Base-by-base conservation (phyloP, 1,284 basidiomycete genomes). In the Sutorius eximius region DNA sequence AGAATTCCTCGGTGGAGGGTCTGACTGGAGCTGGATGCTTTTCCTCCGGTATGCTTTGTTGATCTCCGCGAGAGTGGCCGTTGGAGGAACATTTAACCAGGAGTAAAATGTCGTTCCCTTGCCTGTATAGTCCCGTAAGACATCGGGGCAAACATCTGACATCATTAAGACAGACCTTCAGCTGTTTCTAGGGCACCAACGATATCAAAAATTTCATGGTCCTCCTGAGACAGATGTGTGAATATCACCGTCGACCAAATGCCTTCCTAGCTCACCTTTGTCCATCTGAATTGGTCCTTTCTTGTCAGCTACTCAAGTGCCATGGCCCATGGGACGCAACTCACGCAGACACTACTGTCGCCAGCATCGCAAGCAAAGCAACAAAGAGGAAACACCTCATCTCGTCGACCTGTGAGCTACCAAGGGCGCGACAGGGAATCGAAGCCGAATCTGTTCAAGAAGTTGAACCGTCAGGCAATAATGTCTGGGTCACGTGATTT, bases 181-280 rank as follows among this genome's bases (percentile, higher is more conserved):
- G 90, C 78, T 1, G 77, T 75, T 73, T 96, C 87, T 33, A 98
- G 73, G 7, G 83, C 90, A 59, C 83, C 83, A 54, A 97, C 94
- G n/a, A 98, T 80, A 74, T 97, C 95, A 67, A 98, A 98, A 51
- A 98, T 95, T 73, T 98, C 95, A 77, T 95, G 82, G 75, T 95
- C 93, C 72, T 94, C 89, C 86, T 93, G 62, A 53, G 33, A 55
- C 40, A 27, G 12, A 55, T 24, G 44, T 50, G 30, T 46, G 49
- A 56, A 47, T 55, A 44, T 48, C 18, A 55, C 50, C 58, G 32
- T 32, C 37, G 42, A 38, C 27, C 16, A 49, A 50, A 7, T 20
- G 30, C 33, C n/a, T 36, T 24, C 10, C 27, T 27, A 47, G 32
- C 40, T 54, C 30, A 65, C 72, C 73, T 87, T 89, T 47, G 85